phyloP scores from a whole-genome alignment of 1,139 yeast genomes.

The Yamadazyma atlantica region DNA sequence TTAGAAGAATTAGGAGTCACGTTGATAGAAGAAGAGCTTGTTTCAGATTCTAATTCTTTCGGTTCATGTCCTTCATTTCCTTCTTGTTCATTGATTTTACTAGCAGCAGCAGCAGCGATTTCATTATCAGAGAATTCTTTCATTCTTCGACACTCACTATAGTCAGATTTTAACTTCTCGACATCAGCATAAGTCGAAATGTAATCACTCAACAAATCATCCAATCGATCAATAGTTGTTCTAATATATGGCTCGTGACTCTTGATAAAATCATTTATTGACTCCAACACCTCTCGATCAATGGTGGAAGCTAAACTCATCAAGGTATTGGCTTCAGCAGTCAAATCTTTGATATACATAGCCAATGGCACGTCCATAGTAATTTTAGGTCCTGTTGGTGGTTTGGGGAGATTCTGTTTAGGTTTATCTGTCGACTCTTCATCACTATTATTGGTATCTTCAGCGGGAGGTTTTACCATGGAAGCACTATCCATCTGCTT shows the following conservation, averaged over 20 bases:
- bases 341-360: slow-evolving; percentile 17
- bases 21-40: slow-evolving; percentile 6
- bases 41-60: slow-evolving; percentile 1
- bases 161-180: slow-evolving; percentile 30
- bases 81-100: slow-evolving; percentile 3
- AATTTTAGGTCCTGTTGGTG: slow-evolving; percentile 1
- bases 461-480: background rate
- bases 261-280: slow-evolving; percentile 37
- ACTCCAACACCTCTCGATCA: slow-evolving; percentile 37
- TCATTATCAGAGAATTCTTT: slow-evolving; percentile 28
- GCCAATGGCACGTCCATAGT: slow-evolving; percentile 15
- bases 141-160: slow-evolving; percentile 30
- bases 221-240: slow-evolving; percentile 23
- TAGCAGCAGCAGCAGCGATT: slow-evolving; percentile 8
- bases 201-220: slow-evolving; percentile 28
- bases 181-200: slow-evolving; percentile 23
- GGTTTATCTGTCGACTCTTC: background rate
- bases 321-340: slow-evolving; percentile 25
- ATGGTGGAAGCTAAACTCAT: slow-evolving; percentile 33
- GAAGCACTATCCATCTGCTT: background rate
- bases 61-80: slow-evolving; percentile 2
- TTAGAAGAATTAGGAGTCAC: slow-evolving; percentile 5
- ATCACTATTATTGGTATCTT: background rate
- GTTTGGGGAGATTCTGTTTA: background rate
- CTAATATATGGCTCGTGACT: slow-evolving; percentile 37